Evolutionary conservation across 805 yeast species (phyloP).

Genomic region (Candida orba): DNA sequence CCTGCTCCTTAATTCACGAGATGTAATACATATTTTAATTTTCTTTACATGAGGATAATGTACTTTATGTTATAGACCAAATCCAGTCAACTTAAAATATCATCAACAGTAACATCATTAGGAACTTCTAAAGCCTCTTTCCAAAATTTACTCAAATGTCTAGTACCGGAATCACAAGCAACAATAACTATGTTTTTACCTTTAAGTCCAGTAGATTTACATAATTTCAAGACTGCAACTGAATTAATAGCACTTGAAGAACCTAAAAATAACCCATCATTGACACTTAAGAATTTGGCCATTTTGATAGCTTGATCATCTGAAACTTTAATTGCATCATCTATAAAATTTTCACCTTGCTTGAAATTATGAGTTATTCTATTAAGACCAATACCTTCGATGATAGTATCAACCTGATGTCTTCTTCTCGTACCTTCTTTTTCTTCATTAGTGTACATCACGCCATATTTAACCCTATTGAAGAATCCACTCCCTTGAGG

Average conservation of each 20-base stretch:
- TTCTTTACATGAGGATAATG: no score
- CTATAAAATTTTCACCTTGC: constrained; percentile 62
- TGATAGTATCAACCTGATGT: constrained; percentile 92
- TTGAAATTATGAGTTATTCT: constrained; percentile 77
- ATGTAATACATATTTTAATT: no score
- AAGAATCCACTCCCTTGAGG: constrained; percentile 94
- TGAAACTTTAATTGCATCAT: constrained; percentile 70
- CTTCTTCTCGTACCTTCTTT: constrained; percentile 89
- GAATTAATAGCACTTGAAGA: constrained; percentile 92
- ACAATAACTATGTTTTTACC: constrained; percentile 72
- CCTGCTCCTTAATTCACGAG: constrained; percentile 3
- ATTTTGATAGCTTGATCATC: constrained; percentile 79
- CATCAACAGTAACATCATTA: constrained; percentile 27
- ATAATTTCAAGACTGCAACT: constrained; percentile 72
- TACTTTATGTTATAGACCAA: background rate
- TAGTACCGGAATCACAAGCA: constrained; percentile 86
- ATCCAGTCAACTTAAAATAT: constrained; percentile 18
- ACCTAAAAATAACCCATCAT: constrained; percentile 90
- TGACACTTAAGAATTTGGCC: constrained; percentile 76
- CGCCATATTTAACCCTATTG: constrained; percentile 81
- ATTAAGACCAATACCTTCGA: constrained; percentile 91
- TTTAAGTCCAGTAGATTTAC: constrained; percentile 34
- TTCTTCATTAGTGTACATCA: constrained; percentile 86
- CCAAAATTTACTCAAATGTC: constrained; percentile 94
- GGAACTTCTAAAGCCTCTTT: constrained; percentile 44